Evolutionary conservation across 169 alveolate genomes (phyloP).

Genomic region (Cryptosporidium sp.): DNA sequence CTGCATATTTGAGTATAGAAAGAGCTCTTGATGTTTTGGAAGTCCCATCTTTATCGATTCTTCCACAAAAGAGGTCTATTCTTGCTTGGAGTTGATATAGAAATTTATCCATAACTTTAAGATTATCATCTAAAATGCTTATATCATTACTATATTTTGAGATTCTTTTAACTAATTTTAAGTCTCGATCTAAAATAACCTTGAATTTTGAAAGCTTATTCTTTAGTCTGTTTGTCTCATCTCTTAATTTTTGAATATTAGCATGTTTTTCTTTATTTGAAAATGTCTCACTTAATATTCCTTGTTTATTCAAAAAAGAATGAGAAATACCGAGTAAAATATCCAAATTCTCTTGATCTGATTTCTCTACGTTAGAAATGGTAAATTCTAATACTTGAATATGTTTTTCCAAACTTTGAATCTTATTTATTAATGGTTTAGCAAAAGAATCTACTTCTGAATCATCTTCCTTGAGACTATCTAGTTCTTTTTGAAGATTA

Average conservation of each 20-base stretch:
- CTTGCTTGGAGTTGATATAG: background rate
- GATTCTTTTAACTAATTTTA: background rate
- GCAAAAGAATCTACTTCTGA: background rate
- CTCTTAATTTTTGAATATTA: background rate
- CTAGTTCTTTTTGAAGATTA: slow-evolving; percentile 17
- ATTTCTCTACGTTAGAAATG: background rate
- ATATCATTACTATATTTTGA: slow-evolving; percentile 14
- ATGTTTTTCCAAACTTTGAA: background rate
- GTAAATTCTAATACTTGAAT: slow-evolving; percentile 8
- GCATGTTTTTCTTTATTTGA: background rate
- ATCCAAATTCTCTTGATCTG: background rate
- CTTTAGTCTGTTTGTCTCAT: slow-evolving; percentile 7
- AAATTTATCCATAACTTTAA: background rate
- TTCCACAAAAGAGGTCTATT: slow-evolving; percentile 48
- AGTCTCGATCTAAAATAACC: background rate
- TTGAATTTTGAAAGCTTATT: background rate
- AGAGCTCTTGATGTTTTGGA: slow-evolving; percentile 44
- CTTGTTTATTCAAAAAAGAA: background rate
- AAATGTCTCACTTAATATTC: background rate
- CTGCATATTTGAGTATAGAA: slow-evolving; percentile 20
- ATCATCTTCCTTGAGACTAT: background rate
- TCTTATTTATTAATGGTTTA: background rate
- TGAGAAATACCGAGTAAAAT: background rate
- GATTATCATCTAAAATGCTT: slow-evolving; percentile 25
- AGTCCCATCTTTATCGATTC: slow-evolving; percentile 22